phyloP scores from a whole-genome alignment of 306 rosid genomes.

The Cicer arietinum region DNA sequence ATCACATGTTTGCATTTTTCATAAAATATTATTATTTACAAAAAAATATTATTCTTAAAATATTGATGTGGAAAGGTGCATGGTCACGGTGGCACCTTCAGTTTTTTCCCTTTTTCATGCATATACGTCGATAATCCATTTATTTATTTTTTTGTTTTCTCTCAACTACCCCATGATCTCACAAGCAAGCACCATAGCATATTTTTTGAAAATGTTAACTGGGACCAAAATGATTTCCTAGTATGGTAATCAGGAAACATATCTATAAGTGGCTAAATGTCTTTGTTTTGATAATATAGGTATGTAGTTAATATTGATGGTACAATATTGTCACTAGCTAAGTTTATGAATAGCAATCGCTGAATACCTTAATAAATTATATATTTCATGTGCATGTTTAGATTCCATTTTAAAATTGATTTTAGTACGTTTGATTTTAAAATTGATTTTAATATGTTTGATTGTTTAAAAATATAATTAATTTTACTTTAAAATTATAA shows the following conservation, averaged over 20 bases:
- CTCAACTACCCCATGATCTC: neutral
- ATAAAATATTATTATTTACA: no score
- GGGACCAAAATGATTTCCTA: neutral
- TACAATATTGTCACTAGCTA: conserved; percentile 18
- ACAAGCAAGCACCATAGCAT: conserved; percentile 1
- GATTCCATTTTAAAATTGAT: no score
- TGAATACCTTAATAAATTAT: neutral
- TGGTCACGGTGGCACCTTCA: neutral
- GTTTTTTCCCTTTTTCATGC: neutral
- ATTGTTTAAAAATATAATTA: no score
- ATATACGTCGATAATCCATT: neutral
- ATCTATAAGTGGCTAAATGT: conserved; percentile 22
- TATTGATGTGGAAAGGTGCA: neutral
- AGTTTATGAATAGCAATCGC: neutral
- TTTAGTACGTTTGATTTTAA: no score
- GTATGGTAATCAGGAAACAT: conserved; percentile 6
- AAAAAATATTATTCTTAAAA: no score
- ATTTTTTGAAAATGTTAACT: neutral
- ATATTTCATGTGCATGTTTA: neutral
- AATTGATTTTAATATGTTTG: no score
- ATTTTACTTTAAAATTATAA: no score
- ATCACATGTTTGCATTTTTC: no score
- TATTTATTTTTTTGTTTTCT: neutral
- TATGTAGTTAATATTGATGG: conserved; percentile 15
- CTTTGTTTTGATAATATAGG: conserved; percentile 18